Base-by-base conservation (phyloP, 2,329 filamentous ascomycete species). In the Tolypocladium amazonense region DNA sequence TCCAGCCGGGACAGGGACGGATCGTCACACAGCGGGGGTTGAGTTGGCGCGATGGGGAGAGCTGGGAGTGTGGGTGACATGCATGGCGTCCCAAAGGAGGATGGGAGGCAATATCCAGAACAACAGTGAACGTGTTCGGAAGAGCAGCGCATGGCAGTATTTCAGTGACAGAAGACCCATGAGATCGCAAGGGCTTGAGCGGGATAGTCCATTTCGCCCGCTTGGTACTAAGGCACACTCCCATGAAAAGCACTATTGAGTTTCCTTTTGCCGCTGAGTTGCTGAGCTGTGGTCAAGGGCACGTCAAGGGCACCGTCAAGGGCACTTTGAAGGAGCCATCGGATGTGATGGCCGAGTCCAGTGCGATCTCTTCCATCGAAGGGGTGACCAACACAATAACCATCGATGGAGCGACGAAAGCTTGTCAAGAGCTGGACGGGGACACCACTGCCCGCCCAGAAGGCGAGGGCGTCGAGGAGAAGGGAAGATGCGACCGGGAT, bases 21-120 rank as follows among this genome's bases (percentile, higher is more conserved):
- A 69, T 62, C 60, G 65, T 64, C 66, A 70, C 68, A 71, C 67
- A 14, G 57, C 57, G 54, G 45, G 35, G 30, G 63, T 54, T 59
- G 63, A 60, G 57, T 61, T 58, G 60, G 62, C 58, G 63, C 60
- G 62, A 57, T 56, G 50, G 38, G 41, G 33, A 60, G 59, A 8
- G 33, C 33, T 35, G 33, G 33, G 33, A 35, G 33, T 65, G 63
- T 63, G 62, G 65, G 66, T 69, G 64, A 62, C 66, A 69, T 70
- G 64, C 65, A 37, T 35, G 30, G 27, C 30, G 30, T 11, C 50
- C 7, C 20, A 12, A 33, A 5, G 30, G 20, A 15, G 50, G 50
- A 12, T n/a, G 2, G 30, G 20, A 15, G 50, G 50, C 50, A 20
- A 23, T 23, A 12, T 12, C 18, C 27, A 53, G 20, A 9, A 33